Evolutionary conservation across 1,284 basidiomycete species (phyloP).

Genomic region (Ceratorhiza oryzae-sativae): DNA sequence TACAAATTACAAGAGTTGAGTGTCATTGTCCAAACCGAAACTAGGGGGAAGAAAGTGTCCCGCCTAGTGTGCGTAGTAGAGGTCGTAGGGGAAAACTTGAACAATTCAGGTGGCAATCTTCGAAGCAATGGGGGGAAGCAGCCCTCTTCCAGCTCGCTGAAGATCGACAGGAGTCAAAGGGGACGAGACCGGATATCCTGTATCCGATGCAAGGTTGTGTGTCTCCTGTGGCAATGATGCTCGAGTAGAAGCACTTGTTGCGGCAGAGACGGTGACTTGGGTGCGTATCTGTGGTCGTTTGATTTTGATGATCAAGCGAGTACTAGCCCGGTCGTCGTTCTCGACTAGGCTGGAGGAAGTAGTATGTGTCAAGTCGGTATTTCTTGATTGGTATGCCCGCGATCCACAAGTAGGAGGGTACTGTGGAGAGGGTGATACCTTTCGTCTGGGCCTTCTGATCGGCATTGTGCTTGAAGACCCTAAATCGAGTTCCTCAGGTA

Average conservation of each 20-base stretch:
- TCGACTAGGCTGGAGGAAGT: constrained; percentile 1
- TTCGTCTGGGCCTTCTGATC: constrained; percentile 28
- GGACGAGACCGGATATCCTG: constrained; percentile 2
- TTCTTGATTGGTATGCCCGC: not conserved
- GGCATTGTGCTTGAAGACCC: not conserved
- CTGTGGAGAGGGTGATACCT: not conserved
- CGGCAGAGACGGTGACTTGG: not conserved
- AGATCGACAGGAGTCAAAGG: not conserved
- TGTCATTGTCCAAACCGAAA: not conserved
- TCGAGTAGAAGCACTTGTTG: not conserved
- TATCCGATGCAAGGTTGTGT: not conserved
- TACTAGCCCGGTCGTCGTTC: not conserved
- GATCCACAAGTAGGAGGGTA: not conserved
- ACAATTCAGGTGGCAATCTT: constrained; percentile 21
- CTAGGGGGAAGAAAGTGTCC: not conserved
- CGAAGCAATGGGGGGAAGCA: not conserved
- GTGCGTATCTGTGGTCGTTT: not conserved
- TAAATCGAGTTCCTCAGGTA: not conserved
- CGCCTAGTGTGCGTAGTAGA: not conserved
- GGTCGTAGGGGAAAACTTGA: not conserved
- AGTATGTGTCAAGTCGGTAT: not conserved
- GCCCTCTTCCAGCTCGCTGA: constrained; percentile 1
- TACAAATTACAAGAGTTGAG: constrained; percentile 38
- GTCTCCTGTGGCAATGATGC: constrained; percentile 18
- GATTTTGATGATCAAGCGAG: constrained; percentile 30